Evolutionary conservation across 805 yeast species (phyloP), one percentile per base, ranked within the genome.

Genomic region (Zygosaccharomyces lentus): DNA sequence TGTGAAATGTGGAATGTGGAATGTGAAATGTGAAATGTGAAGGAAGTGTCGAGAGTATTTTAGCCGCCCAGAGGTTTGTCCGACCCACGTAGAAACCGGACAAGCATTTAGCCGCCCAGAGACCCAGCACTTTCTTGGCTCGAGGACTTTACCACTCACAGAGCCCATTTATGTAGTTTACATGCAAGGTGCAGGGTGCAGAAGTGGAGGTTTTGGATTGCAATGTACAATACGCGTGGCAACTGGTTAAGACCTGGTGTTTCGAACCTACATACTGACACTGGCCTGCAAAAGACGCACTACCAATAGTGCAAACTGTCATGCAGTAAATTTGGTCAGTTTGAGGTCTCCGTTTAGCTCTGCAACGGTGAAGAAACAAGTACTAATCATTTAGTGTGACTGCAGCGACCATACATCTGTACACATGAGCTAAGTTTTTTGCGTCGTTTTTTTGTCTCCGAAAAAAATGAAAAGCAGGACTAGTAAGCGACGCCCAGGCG

Each of bases 351-450:
- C 21, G 21, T 19, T 19, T 19, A 25, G 29, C 29, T 9, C 12
- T 25, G 12, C 29, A 25, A 10, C 29, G 3, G 9, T 25, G 9
- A 9, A 25, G 29, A 10, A 25, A 9, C 9, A 25, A 25, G 29
- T 9, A 4, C 8, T 25, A 6, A 4, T 10, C 12, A 2, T 25
- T 25, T 25, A 4, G 7, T 25, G 2, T 25, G 29, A 25, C 29
- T 25, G 29, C 29, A 4, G 21, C 21, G 8, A 3, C 29, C 29
- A 9, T 25, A 25, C 29, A 42, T 40, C 46, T 40, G 37, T n/a
- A 27, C 46, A 42, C 34, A n/a, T 34, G 13, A 10, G 3, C 9
- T 16, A 25, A 34, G 27, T 36, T 43, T 43, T 43, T 30, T 43
- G 46, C 46, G 46, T 43, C 42, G 37, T 16, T 25, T 27, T 6